phyloP scores from a whole-genome alignment of 2,329 filamentous ascomycete species.

The Scedosporium aurantiacum region DNA sequence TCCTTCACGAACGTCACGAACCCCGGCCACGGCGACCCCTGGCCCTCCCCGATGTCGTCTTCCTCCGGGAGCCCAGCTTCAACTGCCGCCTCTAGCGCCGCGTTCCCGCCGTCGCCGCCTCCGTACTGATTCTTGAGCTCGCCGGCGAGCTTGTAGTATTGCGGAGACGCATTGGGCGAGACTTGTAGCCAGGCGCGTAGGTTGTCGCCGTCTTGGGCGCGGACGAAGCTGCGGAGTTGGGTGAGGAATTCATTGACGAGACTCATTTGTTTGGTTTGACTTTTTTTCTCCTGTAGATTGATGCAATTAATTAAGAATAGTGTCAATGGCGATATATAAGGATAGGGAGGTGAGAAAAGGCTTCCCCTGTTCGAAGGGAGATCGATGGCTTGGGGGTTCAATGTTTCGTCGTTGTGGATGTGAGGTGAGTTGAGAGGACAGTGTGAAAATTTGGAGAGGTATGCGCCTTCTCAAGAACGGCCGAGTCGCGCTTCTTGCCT shows the following conservation, averaged over 20 bases:
- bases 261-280: conserved; percentile 32
- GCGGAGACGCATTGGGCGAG: conserved; percentile 56
- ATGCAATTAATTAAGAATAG: too few relatives aligned
- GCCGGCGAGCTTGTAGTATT: conserved; percentile 55
- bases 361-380: neutral
- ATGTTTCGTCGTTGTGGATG: neutral
- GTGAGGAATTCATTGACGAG: conserved; percentile 58
- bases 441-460: neutral
- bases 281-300: neutral
- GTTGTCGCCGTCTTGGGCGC: conserved; percentile 42
- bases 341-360: neutral
- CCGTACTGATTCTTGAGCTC: conserved; percentile 53
- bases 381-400: neutral
- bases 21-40: conserved; percentile 59
- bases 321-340: neutral
- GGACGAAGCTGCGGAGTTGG: conserved; percentile 49
- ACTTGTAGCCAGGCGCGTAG: conserved; percentile 64
- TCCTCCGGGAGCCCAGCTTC: conserved; percentile 54
- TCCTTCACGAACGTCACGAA: conserved; percentile 71
- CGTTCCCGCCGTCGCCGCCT: conserved; percentile 22
- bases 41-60: conserved; percentile 51
- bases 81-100: conserved; percentile 51
- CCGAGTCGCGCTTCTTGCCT: too few relatives aligned
- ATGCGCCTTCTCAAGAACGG: neutral
- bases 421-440: neutral